Evolutionary conservation across 768 basidiomycete genomes (phyloP).

Genomic region (Lentinula aciculospora): DNA sequence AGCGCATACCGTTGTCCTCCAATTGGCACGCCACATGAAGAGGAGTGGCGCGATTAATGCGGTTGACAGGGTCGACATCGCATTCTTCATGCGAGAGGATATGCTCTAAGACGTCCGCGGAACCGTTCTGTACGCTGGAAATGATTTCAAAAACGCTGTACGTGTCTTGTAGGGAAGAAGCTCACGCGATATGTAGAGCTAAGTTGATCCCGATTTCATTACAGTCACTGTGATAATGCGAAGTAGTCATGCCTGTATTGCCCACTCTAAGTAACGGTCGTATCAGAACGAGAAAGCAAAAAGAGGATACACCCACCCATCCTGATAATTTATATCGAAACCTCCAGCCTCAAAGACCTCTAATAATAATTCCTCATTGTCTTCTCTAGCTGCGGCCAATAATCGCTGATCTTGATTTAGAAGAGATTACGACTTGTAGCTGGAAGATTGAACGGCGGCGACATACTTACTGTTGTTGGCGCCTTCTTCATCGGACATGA

Average conservation of each 20-base stretch:
- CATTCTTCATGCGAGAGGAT: constrained; percentile 71
- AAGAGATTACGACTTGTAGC: neutral
- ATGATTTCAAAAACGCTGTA: neutral
- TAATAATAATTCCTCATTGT: constrained; percentile 64
- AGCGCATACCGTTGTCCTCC: constrained; percentile 47
- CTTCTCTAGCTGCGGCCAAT: constrained; percentile 64
- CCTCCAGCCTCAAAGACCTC: constrained; percentile 50
- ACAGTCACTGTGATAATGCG: neutral
- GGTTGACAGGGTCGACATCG: constrained; percentile 78
- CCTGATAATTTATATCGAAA: constrained; percentile 72
- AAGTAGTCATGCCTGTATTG: constrained; percentile 60
- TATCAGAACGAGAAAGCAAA: too few species aligned
- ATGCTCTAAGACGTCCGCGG: constrained; percentile 60
- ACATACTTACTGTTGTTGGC: constrained; percentile 26
- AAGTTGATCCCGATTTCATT: constrained; percentile 1
- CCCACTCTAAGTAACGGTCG: constrained; percentile 45
- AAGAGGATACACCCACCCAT: constrained; percentile 60
- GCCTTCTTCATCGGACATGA: constrained; percentile 17
- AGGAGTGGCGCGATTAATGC: constrained; percentile 65
- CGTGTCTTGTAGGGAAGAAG: neutral
- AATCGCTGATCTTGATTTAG: constrained; percentile 56
- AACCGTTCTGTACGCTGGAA: constrained; percentile 49
- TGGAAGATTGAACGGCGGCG: neutral
- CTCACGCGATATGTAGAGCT: constrained; percentile 76
- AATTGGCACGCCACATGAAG: constrained; percentile 68